A percentile compares a stretch with the other conserved stretches of the same genome.
phyloP scores from a whole-genome alignment of 768 basidiomycete genomes.

The Podaxis carcinomalis region DNA sequence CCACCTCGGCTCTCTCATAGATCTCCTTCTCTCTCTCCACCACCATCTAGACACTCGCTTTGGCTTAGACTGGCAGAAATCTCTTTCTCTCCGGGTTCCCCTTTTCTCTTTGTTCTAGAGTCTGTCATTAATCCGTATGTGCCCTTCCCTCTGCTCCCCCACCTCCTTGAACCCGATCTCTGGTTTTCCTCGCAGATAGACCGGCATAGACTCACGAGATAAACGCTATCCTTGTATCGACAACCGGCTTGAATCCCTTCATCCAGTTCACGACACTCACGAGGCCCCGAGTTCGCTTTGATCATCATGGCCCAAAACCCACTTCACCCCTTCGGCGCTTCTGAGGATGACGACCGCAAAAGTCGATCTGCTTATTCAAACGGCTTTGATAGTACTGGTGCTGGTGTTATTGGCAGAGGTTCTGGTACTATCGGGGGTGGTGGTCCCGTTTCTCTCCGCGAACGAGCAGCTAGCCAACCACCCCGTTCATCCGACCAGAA shows the following conservation, averaged over 20 bases:
- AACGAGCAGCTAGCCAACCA: constrained; percentile 70
- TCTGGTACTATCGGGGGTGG: constrained; percentile 31
- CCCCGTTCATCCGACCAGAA: constrained; percentile 46
- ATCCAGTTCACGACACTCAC: constrained; percentile 1
- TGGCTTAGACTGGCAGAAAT: not conserved
- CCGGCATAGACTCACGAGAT: constrained; percentile 1
- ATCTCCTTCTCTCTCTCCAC: constrained; percentile 12
- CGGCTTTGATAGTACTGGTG: constrained; percentile 1
- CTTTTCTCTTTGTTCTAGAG: constrained; percentile 9
- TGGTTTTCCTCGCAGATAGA: not conserved
- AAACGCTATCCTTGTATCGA: not conserved
- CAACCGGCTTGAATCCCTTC: not conserved
- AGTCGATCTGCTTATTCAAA: constrained; percentile 8
- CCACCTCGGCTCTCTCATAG: constrained; percentile 10
- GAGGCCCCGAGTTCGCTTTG: not conserved
- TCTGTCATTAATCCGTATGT: constrained; percentile 11
- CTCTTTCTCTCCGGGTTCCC: not conserved
- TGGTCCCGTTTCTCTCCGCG: constrained; percentile 42
- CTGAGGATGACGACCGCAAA: constrained; percentile 5
- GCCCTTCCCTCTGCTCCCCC: not conserved
- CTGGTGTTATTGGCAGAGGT: not conserved
- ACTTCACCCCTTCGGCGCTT: constrained; percentile 5
- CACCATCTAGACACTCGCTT: constrained; percentile 6
- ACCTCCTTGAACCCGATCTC: not conserved
- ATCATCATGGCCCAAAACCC: constrained; percentile 9